A percentile compares a stretch with the other conserved stretches of the same genome.
phyloP scores from a whole-genome alignment of 2,329 filamentous ascomycete species.

The Claviceps spartinae region DNA sequence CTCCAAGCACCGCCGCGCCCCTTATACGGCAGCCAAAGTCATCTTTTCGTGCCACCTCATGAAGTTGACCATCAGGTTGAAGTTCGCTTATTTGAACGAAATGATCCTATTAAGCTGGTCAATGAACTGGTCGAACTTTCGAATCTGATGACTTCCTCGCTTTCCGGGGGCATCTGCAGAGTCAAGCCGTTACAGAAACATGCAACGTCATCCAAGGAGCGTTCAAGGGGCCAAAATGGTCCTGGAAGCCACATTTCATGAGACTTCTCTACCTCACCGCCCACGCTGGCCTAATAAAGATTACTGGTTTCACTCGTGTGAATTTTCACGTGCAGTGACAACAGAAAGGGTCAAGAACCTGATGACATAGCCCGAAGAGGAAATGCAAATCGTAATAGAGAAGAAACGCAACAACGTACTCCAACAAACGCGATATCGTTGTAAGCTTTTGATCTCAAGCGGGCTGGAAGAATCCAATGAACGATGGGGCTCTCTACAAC shows the following conservation, averaged over 20 bases:
- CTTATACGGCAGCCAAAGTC: conserved; percentile 71
- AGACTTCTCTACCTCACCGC: not conserved
- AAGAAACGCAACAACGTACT: conserved; percentile 30
- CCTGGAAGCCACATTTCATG: not conserved
- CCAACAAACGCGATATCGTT: conserved; percentile 84
- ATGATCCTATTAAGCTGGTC: conserved; percentile 41
- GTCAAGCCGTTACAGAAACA: not conserved
- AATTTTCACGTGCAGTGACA: not conserved
- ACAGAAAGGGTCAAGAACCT: not conserved
- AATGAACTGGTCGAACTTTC: not conserved
- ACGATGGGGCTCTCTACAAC: conserved; percentile 62
- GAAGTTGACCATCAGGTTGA: conserved; percentile 52
- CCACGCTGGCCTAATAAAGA: not conserved
- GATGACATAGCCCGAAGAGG: not conserved
- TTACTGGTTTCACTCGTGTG: not conserved
- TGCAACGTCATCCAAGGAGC: not conserved
- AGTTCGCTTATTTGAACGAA: conserved; percentile 73
- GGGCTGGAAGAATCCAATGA: conserved; percentile 67
- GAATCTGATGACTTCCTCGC: not conserved
- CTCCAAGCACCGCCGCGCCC: conserved; percentile 63
- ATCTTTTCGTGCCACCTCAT: conserved; percentile 61
- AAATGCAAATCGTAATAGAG: not conserved
- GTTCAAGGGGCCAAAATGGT: not conserved
- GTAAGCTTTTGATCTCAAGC: conserved; percentile 51
- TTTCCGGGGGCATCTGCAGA: not conserved